phyloP scores from a whole-genome alignment of 306 rosid genomes.

The Medicago truncatula region DNA sequence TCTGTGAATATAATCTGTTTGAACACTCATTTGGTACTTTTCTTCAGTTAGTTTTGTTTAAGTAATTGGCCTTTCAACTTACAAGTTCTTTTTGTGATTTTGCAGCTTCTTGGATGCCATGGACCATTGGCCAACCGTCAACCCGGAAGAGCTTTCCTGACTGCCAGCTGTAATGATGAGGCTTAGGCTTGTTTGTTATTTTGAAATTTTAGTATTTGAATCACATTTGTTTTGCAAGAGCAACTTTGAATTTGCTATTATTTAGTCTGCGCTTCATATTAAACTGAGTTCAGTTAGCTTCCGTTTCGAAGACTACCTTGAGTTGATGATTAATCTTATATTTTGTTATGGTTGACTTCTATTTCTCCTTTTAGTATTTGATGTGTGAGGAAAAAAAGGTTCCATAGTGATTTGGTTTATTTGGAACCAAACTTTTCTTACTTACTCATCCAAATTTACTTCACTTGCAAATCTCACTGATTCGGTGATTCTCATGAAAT shows the following conservation, averaged over 20 bases:
- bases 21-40: too few species aligned
- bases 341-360: not conserved
- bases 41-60: too few species aligned
- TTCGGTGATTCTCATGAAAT: too few species aligned
- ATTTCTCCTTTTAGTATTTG: too few species aligned
- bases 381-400: too few species aligned
- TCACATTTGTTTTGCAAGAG: not conserved
- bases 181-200: slow-evolving; percentile 43
- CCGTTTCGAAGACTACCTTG: not conserved
- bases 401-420: too few species aligned
- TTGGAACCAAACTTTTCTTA: too few species aligned
- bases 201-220: not conserved
- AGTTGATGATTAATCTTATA: too few species aligned
- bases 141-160: slow-evolving; percentile 62
- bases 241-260: not conserved
- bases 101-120: slow-evolving; percentile 86
- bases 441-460: too few species aligned
- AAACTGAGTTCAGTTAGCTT: not conserved
- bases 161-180: not conserved
- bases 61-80: too few species aligned
- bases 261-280: not conserved
- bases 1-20: too few species aligned
- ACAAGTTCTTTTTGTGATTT: slow-evolving; percentile 3
- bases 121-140: slow-evolving; percentile 65
- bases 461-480: too few species aligned